A percentile compares a stretch with the other conserved stretches of the same genome.
phyloP scores from a whole-genome alignment of 352 stramenopile genomes.

The Phytophthora idaei region DNA sequence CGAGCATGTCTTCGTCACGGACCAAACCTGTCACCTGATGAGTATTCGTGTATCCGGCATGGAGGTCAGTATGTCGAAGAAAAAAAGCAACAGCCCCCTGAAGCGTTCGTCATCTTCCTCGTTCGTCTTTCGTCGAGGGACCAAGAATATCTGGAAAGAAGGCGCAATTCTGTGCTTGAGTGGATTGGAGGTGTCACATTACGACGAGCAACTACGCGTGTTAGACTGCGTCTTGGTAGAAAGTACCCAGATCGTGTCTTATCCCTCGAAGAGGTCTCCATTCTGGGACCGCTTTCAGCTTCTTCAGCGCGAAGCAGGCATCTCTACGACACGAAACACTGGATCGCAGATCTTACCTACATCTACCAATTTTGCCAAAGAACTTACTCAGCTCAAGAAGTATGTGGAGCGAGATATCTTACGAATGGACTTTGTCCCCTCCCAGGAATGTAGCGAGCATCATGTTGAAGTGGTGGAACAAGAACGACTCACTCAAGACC shows the following conservation, averaged over 20 bases:
- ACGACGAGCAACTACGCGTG: slow-evolving; percentile 56
- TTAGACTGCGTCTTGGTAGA: slow-evolving; percentile 65
- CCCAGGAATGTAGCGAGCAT: slow-evolving; percentile 43
- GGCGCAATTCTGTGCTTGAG: slow-evolving; percentile 58
- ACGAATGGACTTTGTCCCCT: slow-evolving; percentile 42
- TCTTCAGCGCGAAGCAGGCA: slow-evolving; percentile 19
- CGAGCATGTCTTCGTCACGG: slow-evolving; percentile 67
- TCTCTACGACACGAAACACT: slow-evolving; percentile 4
- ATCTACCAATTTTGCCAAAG: slow-evolving; percentile 23
- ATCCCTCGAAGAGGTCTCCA: slow-evolving; percentile 64
- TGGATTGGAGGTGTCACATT: slow-evolving; percentile 69
- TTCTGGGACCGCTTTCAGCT: slow-evolving; percentile 42
- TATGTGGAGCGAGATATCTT: slow-evolving; percentile 56
- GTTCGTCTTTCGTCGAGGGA: slow-evolving; percentile 55
- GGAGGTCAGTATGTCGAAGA: slow-evolving; percentile 32
- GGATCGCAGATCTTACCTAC: not conserved
- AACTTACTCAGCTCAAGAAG: slow-evolving; percentile 43
- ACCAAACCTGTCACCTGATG: slow-evolving; percentile 55
- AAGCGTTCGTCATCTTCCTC: slow-evolving; percentile 23
- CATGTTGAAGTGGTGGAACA: slow-evolving; percentile 41
- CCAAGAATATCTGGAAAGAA: slow-evolving; percentile 57
- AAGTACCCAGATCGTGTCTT: slow-evolving; percentile 58
- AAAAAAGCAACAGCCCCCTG: slow-evolving; percentile 14
- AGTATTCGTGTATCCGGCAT: slow-evolving; percentile 54
- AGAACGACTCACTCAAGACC: slow-evolving; percentile 59